Evolutionary conservation across 495 filamentous ascomycete genomes (phyloP).

Genomic region (Penicillium silybi): DNA sequence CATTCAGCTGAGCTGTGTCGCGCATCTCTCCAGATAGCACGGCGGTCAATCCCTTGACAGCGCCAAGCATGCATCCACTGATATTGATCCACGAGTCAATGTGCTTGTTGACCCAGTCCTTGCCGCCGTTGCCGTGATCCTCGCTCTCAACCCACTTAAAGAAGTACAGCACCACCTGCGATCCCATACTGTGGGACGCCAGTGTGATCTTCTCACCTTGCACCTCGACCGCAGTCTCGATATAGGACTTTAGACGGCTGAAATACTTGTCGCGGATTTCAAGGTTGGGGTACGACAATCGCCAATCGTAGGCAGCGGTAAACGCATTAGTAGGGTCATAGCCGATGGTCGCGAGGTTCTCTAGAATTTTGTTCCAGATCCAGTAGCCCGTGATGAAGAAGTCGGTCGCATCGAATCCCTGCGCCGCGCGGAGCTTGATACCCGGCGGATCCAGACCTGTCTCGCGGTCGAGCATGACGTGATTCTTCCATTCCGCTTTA

Average conservation of each 20-base stretch:
- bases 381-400: conserved; percentile 83
- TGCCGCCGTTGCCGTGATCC: conserved; percentile 73
- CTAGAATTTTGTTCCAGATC: conserved; percentile 99
- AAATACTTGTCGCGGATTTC: conserved; percentile 93
- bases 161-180: conserved; percentile 93
- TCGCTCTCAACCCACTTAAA: conserved; percentile 93
- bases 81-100: conserved; percentile 98
- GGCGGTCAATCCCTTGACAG: conserved; percentile 86
- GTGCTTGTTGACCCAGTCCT: conserved; percentile 84
- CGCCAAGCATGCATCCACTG: conserved; percentile 95
- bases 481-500: conserved; percentile 89
- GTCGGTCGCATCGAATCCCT: conserved; percentile 98
- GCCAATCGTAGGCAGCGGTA: conserved; percentile 95
- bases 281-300: conserved; percentile 85
- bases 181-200: conserved; percentile 96
- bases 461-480: conserved; percentile 91
- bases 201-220: conserved; percentile 76
- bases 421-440: conserved; percentile 89
- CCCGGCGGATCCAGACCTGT: conserved; percentile 90
- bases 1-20: conserved; percentile 93
- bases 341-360: conserved; percentile 91
- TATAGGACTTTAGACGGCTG: conserved; percentile 79
- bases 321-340: conserved; percentile 96
- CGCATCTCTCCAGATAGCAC: conserved; percentile 96
- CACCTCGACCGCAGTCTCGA: conserved; percentile 72